Conservation (phyloP, 352 stramenopile genomes). For the Globisporangium recalcitrans region DNA sequence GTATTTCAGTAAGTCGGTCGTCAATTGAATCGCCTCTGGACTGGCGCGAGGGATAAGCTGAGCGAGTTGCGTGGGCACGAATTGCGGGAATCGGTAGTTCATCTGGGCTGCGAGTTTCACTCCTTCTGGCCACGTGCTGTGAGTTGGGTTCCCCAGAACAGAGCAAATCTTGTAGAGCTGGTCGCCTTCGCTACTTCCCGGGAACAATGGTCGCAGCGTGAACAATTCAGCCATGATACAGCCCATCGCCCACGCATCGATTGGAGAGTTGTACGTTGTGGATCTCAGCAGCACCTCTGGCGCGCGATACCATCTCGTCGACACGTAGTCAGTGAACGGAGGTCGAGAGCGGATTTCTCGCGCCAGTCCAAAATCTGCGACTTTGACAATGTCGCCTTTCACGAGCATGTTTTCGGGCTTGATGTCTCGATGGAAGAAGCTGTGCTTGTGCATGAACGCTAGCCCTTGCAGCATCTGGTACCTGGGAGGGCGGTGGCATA, state of each 20-base stretch:
- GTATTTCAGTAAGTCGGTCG: constrained; percentile 91
- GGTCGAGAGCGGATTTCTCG: constrained; percentile 88
- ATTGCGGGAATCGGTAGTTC: constrained; percentile 95
- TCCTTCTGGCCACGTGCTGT: constrained; percentile 91
- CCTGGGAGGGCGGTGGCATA: constrained; percentile 14
- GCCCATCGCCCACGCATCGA: constrained; percentile 97
- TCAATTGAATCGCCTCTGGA: constrained; percentile 88
- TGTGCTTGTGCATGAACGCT: constrained; percentile 97
- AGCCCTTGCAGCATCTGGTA: constrained; percentile 97
- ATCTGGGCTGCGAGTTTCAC: constrained; percentile 94
- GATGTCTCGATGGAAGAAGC: constrained; percentile 98
- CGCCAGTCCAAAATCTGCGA: constrained; percentile 98
- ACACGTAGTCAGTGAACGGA: constrained; percentile 98
- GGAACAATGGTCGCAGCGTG: constrained; percentile 95
- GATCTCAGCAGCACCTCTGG: constrained; percentile 95
- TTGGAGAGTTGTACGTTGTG: constrained; percentile 94
- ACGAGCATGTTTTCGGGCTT: constrained; percentile 98
- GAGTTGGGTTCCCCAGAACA: constrained; percentile 90
- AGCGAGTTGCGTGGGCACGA: constrained; percentile 84
- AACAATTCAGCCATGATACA: constrained; percentile 99
- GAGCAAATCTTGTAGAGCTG: constrained; percentile 98
- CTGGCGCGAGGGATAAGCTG: constrained; percentile 90
- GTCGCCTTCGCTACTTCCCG: constrained; percentile 94
- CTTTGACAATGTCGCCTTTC: constrained; percentile 93
- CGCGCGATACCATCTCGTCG: constrained; percentile 97